phyloP scores from a whole-genome alignment of 768 basidiomycete species.

The Termitomyces sp. region DNA sequence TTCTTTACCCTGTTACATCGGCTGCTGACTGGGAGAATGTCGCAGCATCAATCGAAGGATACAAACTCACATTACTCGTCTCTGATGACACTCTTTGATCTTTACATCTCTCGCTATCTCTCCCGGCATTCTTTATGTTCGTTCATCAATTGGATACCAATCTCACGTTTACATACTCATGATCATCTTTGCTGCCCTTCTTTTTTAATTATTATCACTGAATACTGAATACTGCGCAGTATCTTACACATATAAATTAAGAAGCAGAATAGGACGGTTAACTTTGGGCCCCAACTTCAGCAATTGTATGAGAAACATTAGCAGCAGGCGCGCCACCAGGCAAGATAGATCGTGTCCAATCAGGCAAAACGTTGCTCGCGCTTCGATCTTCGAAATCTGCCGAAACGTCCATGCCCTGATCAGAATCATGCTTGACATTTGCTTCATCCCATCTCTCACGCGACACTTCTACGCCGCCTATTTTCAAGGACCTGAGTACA shows the following conservation, averaged over 20 bases:
- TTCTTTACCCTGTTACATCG: slow-evolving; percentile 42
- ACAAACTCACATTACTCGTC: slow-evolving; percentile 56
- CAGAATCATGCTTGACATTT: slow-evolving; percentile 38
- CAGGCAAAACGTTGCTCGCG: slow-evolving; percentile 54
- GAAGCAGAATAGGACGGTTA: slow-evolving; percentile 6
- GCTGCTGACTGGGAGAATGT: slow-evolving; percentile 60
- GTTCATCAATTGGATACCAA: neutral
- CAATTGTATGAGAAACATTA: slow-evolving; percentile 13
- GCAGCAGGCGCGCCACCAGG: slow-evolving; percentile 61
- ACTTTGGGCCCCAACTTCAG: slow-evolving; percentile 16
- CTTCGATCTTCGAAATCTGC: slow-evolving; percentile 26
- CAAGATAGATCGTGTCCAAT: slow-evolving; percentile 73
- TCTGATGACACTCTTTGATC: slow-evolving; percentile 27
- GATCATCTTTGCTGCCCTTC: neutral
- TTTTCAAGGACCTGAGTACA: slow-evolving; percentile 67
- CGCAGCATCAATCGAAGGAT: slow-evolving; percentile 33
- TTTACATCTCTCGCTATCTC: neutral
- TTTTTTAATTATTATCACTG: neutral
- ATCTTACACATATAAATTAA: neutral
- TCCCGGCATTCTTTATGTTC: neutral
- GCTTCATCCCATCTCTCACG: slow-evolving; percentile 86
- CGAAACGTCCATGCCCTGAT: slow-evolving; percentile 33
- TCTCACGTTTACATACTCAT: neutral
- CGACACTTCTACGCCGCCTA: slow-evolving; percentile 74
- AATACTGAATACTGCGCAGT: neutral